Percentiles rank a stretch among this genome's conserved stretches.
These are phyloP conservation scores for Neurospora crassa DNA, from an alignment of 2,329 filamentous ascomycete genomes.

Conservation along the genomic window DNA sequence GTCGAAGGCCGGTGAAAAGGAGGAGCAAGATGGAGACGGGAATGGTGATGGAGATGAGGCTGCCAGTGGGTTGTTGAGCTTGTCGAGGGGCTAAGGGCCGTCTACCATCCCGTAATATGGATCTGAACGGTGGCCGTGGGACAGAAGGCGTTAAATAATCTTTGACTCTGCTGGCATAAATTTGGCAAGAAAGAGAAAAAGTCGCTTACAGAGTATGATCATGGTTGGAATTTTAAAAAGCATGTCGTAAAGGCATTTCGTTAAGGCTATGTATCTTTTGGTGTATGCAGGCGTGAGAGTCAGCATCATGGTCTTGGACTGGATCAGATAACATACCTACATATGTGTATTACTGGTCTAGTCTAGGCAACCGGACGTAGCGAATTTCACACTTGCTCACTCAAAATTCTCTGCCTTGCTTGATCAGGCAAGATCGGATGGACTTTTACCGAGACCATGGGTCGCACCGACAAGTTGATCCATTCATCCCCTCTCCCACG, in stretches of 20 bases:
- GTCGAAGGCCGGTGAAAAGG: background rate
- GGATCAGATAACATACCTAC: background rate
- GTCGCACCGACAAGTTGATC: background rate
- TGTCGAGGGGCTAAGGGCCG: constrained; percentile 21
- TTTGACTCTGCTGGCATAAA: background rate
- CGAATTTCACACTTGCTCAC: background rate
- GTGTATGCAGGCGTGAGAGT: background rate
- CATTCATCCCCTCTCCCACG: background rate
- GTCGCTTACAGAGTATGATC: background rate
- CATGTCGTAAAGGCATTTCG: background rate
- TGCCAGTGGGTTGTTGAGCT: constrained; percentile 39
- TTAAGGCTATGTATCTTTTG: background rate
- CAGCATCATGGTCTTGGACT: background rate
- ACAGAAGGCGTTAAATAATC: background rate
- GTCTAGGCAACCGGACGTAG: background rate
- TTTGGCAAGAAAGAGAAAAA: background rate
- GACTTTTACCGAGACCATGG: background rate
- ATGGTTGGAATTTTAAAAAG: background rate
- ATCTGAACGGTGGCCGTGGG: background rate
- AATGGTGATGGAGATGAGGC: constrained; percentile 30
- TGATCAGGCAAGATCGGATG: background rate
- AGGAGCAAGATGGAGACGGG: constrained; percentile 14
- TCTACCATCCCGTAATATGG: too few species aligned
- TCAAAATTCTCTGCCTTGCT: too few species aligned
- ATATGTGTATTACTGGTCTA: background rate